Base-by-base conservation (phyloP, 192 early-diverging fungal species). In the Haplosporangium gracile region DNA sequence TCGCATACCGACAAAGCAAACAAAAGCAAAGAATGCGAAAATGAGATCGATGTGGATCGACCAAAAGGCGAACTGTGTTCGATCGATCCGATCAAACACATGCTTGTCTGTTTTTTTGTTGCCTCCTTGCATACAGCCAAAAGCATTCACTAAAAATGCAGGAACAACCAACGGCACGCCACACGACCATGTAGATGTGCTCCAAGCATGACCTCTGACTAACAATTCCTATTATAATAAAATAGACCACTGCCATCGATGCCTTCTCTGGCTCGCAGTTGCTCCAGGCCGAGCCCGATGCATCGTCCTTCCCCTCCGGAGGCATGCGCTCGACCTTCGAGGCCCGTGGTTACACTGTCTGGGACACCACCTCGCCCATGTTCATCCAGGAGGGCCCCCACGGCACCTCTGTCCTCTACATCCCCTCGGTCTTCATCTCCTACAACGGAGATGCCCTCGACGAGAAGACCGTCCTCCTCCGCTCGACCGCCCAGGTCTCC, bases 401-500 rank as follows among this genome's bases (percentile, higher is more conserved):
- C 90, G 94, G 95, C 82, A 99, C 97, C 43, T 90, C 95, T 24
- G 94, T 99, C 79, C 93, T 99, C 73, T 99, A 99, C 88, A 95
- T 99, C 71, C 98, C 97, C 40, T 99, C 97, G 60, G 97, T 98
- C 76, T 99, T 97, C 89, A 99, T 99, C 89, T 98, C 97, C 70
- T 99, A 99, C 92, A 98, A 99, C 92, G 98, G 98, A 83, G 97
- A 99, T 74, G 97, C 97, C 78, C 94, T 99, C 51, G 98, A 99
- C 90, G 97, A 99, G 91, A 99, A 99, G 95, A 99, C 98, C 2
- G 96, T 97, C 73, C 93, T 99, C 65, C 93, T 99, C 78, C 95
- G 97, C 80, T 99, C 98, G 36, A 93, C 95, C 79, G 96, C 96
- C 82, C 93, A 94, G 70, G 86, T 99, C 81, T 96, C 96, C 78